A percentile compares a stretch with the other conserved stretches of the same genome.
phyloP scores from a whole-genome alignment of 108 stramenopile genomes.

The Seminavis robusta region DNA sequence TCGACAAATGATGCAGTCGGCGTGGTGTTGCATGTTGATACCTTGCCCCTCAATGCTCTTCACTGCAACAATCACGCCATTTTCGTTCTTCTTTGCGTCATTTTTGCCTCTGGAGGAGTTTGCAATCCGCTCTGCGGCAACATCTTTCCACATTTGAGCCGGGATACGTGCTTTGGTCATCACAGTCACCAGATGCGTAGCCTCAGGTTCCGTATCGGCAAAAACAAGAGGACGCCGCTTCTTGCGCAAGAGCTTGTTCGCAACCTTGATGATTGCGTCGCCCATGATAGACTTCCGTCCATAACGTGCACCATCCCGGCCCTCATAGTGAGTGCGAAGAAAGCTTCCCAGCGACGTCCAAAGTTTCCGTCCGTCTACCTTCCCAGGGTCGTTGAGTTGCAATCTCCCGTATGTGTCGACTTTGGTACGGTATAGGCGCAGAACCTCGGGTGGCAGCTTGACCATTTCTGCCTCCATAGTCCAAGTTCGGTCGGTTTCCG shows the following conservation, averaged over 20 bases:
- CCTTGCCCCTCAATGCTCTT: slow-evolving; percentile 2
- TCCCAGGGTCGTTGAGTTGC: slow-evolving; percentile 5
- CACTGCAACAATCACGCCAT: background rate
- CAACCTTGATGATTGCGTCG: background rate
- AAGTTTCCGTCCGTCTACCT: background rate
- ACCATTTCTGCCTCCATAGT: slow-evolving; percentile 3
- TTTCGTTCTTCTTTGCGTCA: background rate
- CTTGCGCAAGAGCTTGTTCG: background rate
- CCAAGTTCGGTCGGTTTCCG: background rate
- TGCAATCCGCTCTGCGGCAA: background rate
- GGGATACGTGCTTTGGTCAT: too few relatives aligned
- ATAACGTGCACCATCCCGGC: background rate
- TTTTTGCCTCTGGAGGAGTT: background rate
- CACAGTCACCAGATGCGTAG: background rate
- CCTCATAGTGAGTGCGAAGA: slow-evolving; percentile 1
- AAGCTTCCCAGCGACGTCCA: background rate
- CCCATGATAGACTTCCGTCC: background rate
- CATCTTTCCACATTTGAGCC: too few relatives aligned
- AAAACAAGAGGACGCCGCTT: background rate
- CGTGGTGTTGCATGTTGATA: slow-evolving; percentile 2
- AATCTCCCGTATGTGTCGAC: background rate
- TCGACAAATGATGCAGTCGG: background rate
- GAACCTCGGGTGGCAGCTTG: background rate
- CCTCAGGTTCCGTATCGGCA: background rate
- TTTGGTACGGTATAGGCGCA: background rate